phyloP scores from a whole-genome alignment of 108 stramenopile species.

The Nitzschia sp. region DNA sequence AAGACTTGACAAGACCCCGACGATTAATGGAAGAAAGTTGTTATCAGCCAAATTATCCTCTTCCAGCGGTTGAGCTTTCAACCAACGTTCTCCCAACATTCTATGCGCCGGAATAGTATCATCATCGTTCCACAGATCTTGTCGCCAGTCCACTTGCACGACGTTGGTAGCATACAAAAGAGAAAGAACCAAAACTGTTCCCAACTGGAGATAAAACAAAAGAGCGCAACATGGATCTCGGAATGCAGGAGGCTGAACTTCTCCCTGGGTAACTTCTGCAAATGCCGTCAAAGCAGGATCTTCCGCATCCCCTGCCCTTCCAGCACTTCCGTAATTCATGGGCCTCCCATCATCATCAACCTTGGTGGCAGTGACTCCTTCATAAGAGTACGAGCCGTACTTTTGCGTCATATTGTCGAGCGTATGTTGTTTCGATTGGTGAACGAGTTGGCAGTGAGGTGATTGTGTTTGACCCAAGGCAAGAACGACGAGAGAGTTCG shows the following conservation, averaged over 20 bases:
- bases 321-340: background rate
- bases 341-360: no score
- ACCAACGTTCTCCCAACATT: background rate
- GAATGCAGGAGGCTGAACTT: constrained; percentile 14
- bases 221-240: constrained; percentile 25
- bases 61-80: background rate
- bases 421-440: no score
- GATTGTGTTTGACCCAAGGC: no score
- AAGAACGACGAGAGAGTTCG: no score
- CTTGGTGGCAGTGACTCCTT: no score
- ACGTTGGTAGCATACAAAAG: constrained; percentile 18
- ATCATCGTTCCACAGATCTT: background rate
- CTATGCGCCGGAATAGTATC: background rate
- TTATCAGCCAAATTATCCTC: background rate
- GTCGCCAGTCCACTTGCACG: constrained; percentile 2
- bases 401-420: no score
- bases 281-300: background rate
- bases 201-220: constrained; percentile 23
- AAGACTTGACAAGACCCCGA: background rate
- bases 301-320: background rate
- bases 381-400: no score
- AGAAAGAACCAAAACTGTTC: background rate
- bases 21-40: background rate
- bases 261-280: constrained; percentile 5
- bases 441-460: no score